Conservation (phyloP, 1,139 yeast genomes). For the Candida labiduridarum region DNA sequence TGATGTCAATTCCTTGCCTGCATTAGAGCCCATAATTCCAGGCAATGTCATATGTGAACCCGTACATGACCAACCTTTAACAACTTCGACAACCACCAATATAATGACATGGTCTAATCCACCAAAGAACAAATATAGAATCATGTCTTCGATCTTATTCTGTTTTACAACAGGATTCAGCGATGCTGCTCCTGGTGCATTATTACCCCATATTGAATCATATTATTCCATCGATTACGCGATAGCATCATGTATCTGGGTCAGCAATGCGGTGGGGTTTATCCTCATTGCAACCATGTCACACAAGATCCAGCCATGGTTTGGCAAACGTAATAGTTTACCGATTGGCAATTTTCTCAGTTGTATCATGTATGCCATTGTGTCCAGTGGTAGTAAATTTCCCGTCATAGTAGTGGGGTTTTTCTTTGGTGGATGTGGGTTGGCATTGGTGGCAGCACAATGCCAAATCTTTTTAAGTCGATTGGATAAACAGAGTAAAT, state of each 20-base stretch:
- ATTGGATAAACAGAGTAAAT: conserved; percentile 49
- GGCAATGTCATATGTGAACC: not conserved
- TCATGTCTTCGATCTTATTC: conserved; percentile 46
- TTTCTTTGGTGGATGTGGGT: conserved; percentile 62
- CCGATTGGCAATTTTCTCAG: conserved; percentile 38
- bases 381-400: conserved; percentile 38
- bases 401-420: conserved; percentile 53
- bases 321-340: conserved; percentile 44
- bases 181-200: conserved; percentile 53
- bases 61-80: not conserved
- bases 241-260: conserved; percentile 47
- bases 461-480: conserved; percentile 58
- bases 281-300: conserved; percentile 43
- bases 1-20: not conserved
- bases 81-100: not conserved
- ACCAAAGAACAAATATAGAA: conserved; percentile 45
- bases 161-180: conserved; percentile 36
- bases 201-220: conserved; percentile 45
- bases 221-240: conserved; percentile 40
- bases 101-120: conserved; percentile 38
- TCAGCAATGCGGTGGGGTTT: conserved; percentile 47
- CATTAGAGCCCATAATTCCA: not conserved
- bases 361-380: conserved; percentile 40
- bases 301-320: conserved; percentile 39
- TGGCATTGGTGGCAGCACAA: conserved; percentile 57